Conservation (phyloP, 2,329 filamentous ascomycete genomes). For the Tetracladium maxilliforme region DNA sequence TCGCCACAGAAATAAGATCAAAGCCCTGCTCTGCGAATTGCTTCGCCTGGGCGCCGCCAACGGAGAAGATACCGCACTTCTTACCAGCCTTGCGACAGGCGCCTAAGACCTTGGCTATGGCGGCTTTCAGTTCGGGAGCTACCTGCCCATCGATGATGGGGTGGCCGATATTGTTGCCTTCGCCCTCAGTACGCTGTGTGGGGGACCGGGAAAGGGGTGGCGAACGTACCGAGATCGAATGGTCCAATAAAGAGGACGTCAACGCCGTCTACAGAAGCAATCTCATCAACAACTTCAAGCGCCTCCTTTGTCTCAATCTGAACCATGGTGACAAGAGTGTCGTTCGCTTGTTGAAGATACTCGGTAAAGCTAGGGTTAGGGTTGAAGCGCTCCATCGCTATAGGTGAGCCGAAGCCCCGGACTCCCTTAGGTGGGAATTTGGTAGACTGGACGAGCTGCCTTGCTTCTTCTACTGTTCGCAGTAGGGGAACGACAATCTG, state of each 20-base stretch:
- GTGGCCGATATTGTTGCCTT: slow-evolving; percentile 44
- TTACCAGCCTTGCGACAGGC: slow-evolving; percentile 48
- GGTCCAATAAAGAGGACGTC: slow-evolving; percentile 53
- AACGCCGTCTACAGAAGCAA: slow-evolving; percentile 42
- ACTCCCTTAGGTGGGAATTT: slow-evolving; percentile 41
- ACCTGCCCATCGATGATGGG: slow-evolving; percentile 47
- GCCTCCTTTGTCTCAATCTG: slow-evolving; percentile 55
- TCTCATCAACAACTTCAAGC: slow-evolving; percentile 42
- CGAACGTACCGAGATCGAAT: slow-evolving; percentile 39
- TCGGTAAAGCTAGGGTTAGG: slow-evolving; percentile 32
- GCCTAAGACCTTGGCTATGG: slow-evolving; percentile 40
- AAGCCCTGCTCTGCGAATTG: slow-evolving; percentile 39
- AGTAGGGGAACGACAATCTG: slow-evolving; percentile 38
- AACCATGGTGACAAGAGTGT: slow-evolving; percentile 45
- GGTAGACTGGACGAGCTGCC: slow-evolving; percentile 30
- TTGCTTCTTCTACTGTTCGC: slow-evolving; percentile 35
- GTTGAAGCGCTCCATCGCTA: slow-evolving; percentile 32
- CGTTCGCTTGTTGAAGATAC: slow-evolving; percentile 41
- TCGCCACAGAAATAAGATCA: slow-evolving; percentile 44
- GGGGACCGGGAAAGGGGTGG: slow-evolving; percentile 3
- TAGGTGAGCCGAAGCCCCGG: slow-evolving; percentile 40
- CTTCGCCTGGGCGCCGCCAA: slow-evolving; percentile 38
- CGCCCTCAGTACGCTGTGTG: neutral
- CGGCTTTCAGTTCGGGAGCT: slow-evolving; percentile 39
- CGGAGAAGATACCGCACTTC: slow-evolving; percentile 47